A percentile compares a stretch with the other conserved stretches of the same genome.
These are phyloP conservation scores for Monilinia polystroma DNA, from an alignment of 2,329 filamentous ascomycete species.

Conservation along the genomic window DNA sequence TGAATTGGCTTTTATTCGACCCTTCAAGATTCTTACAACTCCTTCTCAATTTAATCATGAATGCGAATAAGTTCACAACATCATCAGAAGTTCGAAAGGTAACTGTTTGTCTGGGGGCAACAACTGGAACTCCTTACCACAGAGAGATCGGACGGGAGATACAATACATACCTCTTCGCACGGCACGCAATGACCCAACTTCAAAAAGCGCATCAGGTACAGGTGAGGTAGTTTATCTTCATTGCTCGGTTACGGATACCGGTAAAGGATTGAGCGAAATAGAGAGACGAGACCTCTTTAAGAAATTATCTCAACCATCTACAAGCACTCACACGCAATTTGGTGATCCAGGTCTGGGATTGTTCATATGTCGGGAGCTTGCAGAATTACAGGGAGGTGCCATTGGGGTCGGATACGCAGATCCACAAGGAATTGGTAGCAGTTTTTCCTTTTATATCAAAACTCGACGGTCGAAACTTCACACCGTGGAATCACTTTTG, in stretches of 20 bases:
- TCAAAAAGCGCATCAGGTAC: background rate
- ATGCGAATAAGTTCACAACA: background rate
- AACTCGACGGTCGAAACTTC: background rate
- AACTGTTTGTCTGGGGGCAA: conserved; percentile 1
- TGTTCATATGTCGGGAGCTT: conserved; percentile 6
- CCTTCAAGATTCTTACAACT: conserved; percentile 16
- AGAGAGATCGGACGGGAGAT: conserved; percentile 6
- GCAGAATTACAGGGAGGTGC: conserved; percentile 12
- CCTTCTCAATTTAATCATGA: background rate
- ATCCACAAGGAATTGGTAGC: background rate
- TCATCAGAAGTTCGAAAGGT: background rate
- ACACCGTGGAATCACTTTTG: background rate
- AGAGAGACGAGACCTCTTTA: background rate
- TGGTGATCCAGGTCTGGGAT: background rate
- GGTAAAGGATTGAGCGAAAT: background rate
- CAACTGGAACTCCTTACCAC: background rate
- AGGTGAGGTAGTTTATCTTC: conserved; percentile 6
- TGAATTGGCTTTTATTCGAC: background rate
- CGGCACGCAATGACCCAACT: background rate
- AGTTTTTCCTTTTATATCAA: conserved; percentile 9
- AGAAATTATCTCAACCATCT: background rate
- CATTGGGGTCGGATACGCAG: background rate
- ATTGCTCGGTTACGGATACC: conserved; percentile 8
- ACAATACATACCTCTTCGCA: conserved; percentile 10
- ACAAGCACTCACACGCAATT: background rate